These are phyloP conservation scores for Neofusicoccum laricinum DNA, from an alignment of 2,329 filamentous ascomycete genomes.

Conservation along the genomic window DNA sequence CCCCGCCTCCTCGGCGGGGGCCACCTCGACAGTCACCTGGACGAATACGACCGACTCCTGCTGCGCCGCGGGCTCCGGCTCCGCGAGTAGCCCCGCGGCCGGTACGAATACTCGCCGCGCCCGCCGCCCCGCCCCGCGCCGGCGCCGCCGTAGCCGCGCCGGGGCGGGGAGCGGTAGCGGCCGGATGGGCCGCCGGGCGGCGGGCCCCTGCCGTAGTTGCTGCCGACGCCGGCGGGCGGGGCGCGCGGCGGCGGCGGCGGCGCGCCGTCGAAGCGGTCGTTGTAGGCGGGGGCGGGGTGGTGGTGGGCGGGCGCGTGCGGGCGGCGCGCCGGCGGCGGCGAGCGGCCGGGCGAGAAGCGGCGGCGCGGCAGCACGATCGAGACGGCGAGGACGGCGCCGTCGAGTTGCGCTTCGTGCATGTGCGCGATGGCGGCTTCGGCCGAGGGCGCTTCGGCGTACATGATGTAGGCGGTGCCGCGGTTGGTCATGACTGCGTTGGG, in stretches of 20 bases:
- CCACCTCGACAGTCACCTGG: constrained; percentile 11
- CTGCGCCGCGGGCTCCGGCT: constrained; percentile 7
- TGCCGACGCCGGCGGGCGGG: constrained; percentile 23
- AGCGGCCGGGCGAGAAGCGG: constrained; percentile 66
- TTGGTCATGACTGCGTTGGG: constrained; percentile 71
- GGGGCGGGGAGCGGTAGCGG: constrained; percentile 14
- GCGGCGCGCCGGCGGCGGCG: constrained; percentile 69
- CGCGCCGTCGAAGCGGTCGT: constrained; percentile 22
- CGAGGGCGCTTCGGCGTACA: constrained; percentile 72
- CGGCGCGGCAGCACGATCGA: constrained; percentile 83
- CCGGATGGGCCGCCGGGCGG: constrained; percentile 44
- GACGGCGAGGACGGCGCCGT: constrained; percentile 78
- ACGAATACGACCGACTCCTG: constrained; percentile 11
- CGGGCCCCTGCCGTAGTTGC: constrained; percentile 13
- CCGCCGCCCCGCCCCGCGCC: background rate
- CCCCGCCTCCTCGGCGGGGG: constrained; percentile 26
- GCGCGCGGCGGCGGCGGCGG: constrained; percentile 23
- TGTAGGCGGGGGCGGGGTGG: constrained; percentile 37
- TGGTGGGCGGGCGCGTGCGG: constrained; percentile 60
- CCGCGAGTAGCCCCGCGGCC: constrained; percentile 27
- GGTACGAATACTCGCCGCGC: constrained; percentile 25
- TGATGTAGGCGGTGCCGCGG: constrained; percentile 88
- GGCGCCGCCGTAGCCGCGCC: constrained; percentile 5
- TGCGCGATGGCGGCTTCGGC: constrained; percentile 88
- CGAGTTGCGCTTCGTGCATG: constrained; percentile 97